Percentiles rank a stretch among this genome's conserved stretches.
Evolutionary conservation across 768 basidiomycete species (phyloP).

Genomic region (Gyrodon lividus): DNA sequence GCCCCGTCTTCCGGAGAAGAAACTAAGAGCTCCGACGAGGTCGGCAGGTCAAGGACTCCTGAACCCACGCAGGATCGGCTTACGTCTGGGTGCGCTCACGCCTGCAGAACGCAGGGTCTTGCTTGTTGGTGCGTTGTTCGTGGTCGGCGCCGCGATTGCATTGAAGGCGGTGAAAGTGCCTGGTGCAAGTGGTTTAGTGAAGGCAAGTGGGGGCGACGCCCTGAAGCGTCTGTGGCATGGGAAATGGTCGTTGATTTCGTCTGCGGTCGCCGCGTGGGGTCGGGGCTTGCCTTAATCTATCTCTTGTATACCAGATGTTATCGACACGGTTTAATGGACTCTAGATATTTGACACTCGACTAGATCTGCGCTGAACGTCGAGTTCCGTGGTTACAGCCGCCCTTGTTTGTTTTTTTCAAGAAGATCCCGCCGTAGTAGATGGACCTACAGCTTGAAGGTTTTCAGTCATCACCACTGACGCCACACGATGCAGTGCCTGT

Average conservation of each 20-base stretch:
- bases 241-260: slow-evolving; percentile 21
- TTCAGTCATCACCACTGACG: too few species aligned
- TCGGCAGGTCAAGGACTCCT: slow-evolving; percentile 6
- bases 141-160: slow-evolving; percentile 70
- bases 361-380: neutral
- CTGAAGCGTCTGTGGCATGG: slow-evolving; percentile 26
- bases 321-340: too few species aligned
- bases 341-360: neutral
- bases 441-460: too few species aligned
- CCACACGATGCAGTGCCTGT: too few species aligned
- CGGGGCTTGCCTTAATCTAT: slow-evolving; percentile 23
- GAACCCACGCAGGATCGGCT: slow-evolving; percentile 16
- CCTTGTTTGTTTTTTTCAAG: neutral
- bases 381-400: neutral
- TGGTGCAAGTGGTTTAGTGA: slow-evolving; percentile 14
- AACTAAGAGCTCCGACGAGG: slow-evolving; percentile 15
- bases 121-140: slow-evolving; percentile 64
- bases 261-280: slow-evolving; percentile 28
- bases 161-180: slow-evolving; percentile 18
- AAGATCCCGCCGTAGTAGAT: too few species aligned
- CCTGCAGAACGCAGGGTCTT: slow-evolving; percentile 33
- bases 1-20: slow-evolving; percentile 15
- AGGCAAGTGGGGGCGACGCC: slow-evolving; percentile 14
- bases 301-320: neutral
- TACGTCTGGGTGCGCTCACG: slow-evolving; percentile 27